These are phyloP conservation scores for Botrytis squamosa DNA, from an alignment of 2,329 filamentous ascomycete species.

Conservation along the genomic window DNA sequence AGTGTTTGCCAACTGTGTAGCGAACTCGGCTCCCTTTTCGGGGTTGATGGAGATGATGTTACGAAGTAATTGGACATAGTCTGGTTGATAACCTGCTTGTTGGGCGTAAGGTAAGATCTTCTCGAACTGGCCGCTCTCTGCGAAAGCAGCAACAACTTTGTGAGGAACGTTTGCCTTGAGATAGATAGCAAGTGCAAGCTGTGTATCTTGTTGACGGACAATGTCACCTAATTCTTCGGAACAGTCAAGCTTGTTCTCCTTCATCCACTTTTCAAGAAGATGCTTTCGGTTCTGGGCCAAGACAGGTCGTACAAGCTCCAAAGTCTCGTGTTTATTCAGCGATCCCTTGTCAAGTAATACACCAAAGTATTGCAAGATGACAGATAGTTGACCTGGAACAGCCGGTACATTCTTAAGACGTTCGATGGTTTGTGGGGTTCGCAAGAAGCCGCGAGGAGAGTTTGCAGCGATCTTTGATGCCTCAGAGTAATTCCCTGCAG, in stretches of 20 bases:
- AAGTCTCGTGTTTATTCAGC: constrained; percentile 87
- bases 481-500: constrained; percentile 75
- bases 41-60: constrained; percentile 80
- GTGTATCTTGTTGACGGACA: constrained; percentile 84
- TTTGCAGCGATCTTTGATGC: constrained; percentile 96
- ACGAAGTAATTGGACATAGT: constrained; percentile 88
- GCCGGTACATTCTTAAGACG: constrained; percentile 86
- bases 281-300: constrained; percentile 93
- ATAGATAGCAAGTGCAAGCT: constrained; percentile 85
- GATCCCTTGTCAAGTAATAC: constrained; percentile 94
- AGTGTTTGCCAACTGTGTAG: constrained; percentile 85
- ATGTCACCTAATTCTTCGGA: constrained; percentile 96
- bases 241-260: constrained; percentile 91
- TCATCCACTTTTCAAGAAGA: constrained; percentile 95
- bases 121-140: constrained; percentile 94
- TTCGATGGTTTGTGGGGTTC: constrained; percentile 92
- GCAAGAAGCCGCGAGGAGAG: constrained; percentile 91
- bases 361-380: constrained; percentile 96
- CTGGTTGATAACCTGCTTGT: constrained; percentile 85
- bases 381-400: constrained; percentile 82
- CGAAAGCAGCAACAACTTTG: constrained; percentile 93
- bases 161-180: constrained; percentile 85
- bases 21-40: constrained; percentile 93
- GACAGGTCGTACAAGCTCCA: constrained; percentile 91
- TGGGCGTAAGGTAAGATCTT: constrained; percentile 91